Percentiles rank a stretch among this genome's conserved stretches.
phyloP scores from a whole-genome alignment of 139 green algal genomes.

The Edaphochlamys debaryana region DNA sequence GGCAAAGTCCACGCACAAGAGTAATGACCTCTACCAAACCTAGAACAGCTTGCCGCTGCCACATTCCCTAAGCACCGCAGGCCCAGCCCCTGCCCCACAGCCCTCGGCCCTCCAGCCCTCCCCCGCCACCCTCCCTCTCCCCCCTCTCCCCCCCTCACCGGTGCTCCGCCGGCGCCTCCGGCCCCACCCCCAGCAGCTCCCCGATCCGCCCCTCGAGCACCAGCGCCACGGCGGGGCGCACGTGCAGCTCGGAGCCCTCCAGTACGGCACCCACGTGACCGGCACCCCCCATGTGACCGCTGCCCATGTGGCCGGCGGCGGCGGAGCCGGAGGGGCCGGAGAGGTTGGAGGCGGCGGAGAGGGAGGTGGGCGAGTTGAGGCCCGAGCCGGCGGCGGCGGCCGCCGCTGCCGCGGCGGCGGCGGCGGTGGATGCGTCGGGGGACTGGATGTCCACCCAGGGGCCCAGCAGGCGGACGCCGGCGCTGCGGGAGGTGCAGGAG shows the following conservation, averaged over 20 bases:
- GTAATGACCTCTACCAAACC: too few species aligned
- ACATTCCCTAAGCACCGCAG: too few species aligned
- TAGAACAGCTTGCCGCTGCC: too few species aligned
- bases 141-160: neutral
- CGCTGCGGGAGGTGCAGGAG: neutral
- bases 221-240: neutral
- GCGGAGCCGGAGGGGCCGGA: neutral
- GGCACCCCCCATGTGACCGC: neutral
- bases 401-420: neutral
- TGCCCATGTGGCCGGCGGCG: neutral
- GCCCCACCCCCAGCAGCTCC: slow-evolving; percentile 37
- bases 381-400: neutral
- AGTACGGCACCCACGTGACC: too few species aligned
- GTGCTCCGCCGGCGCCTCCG: neutral
- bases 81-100: too few species aligned
- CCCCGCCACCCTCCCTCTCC: too few species aligned
- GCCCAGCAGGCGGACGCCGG: neutral
- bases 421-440: neutral
- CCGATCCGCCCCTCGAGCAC: slow-evolving; percentile 35
- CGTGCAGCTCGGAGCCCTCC: neutral
- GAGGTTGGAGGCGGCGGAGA: too few species aligned
- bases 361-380: too few species aligned
- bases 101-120: too few species aligned
- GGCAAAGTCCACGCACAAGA: too few species aligned
- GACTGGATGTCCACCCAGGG: slow-evolving; percentile 30